phyloP scores from a whole-genome alignment of 2,329 filamentous ascomycete genomes.

The Venturia pyrina region DNA sequence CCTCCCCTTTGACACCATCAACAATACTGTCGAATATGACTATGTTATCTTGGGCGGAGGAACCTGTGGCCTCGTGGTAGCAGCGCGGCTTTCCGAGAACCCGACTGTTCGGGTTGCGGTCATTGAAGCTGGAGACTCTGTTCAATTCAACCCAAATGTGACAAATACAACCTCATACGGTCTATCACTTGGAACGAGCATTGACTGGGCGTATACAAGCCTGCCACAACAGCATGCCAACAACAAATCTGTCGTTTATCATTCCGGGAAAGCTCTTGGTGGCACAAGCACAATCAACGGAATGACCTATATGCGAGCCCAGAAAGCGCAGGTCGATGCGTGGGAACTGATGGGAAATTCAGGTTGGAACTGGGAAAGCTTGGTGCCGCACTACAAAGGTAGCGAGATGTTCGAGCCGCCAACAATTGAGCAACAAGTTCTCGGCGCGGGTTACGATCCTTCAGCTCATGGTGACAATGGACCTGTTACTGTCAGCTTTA shows the following conservation, averaged over 20 bases:
- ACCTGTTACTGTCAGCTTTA: no score
- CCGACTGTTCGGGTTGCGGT: neutral
- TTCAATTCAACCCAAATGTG: no score
- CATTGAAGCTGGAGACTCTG: neutral
- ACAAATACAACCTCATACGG: no score
- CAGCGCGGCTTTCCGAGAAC: neutral
- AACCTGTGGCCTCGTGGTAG: neutral
- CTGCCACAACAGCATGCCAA: neutral
- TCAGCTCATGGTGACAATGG: no score
- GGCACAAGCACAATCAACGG: conserved; percentile 8
- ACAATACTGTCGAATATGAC: neutral
- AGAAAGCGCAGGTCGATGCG: neutral
- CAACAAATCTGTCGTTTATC: no score
- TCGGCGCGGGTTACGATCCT: no score
- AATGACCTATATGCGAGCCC: neutral
- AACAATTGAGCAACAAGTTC: no score
- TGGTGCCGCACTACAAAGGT: conserved; percentile 23
- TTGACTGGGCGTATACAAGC: conserved; percentile 1
- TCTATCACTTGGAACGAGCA: no score
- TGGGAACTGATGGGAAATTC: neutral
- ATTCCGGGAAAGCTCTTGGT: neutral
- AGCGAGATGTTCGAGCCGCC: neutral
- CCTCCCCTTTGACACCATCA: no score
- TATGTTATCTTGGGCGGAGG: neutral
- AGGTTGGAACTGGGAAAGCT: conserved; percentile 21